A percentile compares a stretch with the other conserved stretches of the same genome.
Conservation (phyloP, 2,329 filamentous ascomycete species). For the Fusarium pseudocircinatum region DNA sequence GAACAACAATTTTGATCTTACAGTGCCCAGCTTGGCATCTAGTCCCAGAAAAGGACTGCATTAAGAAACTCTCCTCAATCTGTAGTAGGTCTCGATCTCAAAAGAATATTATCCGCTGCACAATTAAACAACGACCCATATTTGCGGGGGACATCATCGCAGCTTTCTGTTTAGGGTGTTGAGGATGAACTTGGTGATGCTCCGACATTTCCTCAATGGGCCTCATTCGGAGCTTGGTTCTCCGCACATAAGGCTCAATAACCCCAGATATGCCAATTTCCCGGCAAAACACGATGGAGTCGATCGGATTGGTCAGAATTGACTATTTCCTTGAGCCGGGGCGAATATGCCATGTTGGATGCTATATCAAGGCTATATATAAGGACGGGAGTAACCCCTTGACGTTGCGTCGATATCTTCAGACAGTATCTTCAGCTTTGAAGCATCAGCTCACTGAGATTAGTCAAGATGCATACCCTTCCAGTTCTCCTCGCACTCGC, state of each 20-base stretch:
- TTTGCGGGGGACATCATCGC: neutral
- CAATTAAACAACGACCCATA: neutral
- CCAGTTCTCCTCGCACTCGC: slow-evolving; percentile 6
- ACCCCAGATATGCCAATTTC: neutral
- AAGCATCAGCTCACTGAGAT: neutral
- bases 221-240: slow-evolving; percentile 21
- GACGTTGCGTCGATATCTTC: neutral
- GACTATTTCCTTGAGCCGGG: neutral
- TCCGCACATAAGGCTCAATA: neutral
- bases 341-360: neutral
- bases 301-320: neutral
- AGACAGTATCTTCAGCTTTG: neutral
- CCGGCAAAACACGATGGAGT: neutral
- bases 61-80: neutral
- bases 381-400: neutral
- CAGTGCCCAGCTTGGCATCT: neutral
- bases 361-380: neutral
- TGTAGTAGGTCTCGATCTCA: neutral
- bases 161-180: slow-evolving; percentile 4
- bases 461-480: slow-evolving; percentile 8
- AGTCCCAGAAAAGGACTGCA: neutral
- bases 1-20: neutral
- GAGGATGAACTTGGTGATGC: neutral
- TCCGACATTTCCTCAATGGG: slow-evolving; percentile 29
- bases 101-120: neutral